phyloP scores from a whole-genome alignment of 1,139 yeast species.

The Schizosaccharomyces versatilis region DNA sequence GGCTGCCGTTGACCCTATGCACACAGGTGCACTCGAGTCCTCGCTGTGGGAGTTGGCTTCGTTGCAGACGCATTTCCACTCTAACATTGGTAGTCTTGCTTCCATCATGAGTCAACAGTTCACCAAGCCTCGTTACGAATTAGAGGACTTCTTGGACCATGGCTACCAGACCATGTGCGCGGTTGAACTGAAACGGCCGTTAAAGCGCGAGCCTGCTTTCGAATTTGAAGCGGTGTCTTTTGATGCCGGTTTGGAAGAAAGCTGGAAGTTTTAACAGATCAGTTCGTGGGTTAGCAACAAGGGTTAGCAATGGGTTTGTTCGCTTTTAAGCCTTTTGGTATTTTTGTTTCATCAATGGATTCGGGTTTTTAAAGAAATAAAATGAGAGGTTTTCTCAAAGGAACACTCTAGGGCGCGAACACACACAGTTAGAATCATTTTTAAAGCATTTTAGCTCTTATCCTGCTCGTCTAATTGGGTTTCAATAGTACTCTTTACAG shows the following conservation, averaged over 20 bases:
- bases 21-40: constrained; percentile 58
- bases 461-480: too few relatives aligned
- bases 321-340: too few relatives aligned
- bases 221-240: constrained; percentile 30
- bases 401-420: too few relatives aligned
- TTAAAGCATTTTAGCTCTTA: too few relatives aligned
- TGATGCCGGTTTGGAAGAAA: not conserved
- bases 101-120: constrained; percentile 76
- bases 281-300: too few relatives aligned
- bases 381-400: too few relatives aligned
- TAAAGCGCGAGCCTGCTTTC: constrained; percentile 51
- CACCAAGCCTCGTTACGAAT: constrained; percentile 59
- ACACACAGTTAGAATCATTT: too few relatives aligned
- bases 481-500: too few relatives aligned
- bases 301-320: too few relatives aligned
- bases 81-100: constrained; percentile 82
- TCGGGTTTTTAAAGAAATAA: too few relatives aligned
- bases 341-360: too few relatives aligned
- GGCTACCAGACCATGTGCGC: constrained; percentile 52
- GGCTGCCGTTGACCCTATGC: constrained; percentile 46
- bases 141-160: constrained; percentile 92
- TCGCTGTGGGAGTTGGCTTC: constrained; percentile 85
- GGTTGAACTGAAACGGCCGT: constrained; percentile 48
- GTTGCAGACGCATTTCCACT: constrained; percentile 73
- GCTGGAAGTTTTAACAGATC: not conserved